Evolutionary conservation across 352 stramenopile genomes (phyloP).

Genomic region (Globisporangium echinulatum): DNA sequence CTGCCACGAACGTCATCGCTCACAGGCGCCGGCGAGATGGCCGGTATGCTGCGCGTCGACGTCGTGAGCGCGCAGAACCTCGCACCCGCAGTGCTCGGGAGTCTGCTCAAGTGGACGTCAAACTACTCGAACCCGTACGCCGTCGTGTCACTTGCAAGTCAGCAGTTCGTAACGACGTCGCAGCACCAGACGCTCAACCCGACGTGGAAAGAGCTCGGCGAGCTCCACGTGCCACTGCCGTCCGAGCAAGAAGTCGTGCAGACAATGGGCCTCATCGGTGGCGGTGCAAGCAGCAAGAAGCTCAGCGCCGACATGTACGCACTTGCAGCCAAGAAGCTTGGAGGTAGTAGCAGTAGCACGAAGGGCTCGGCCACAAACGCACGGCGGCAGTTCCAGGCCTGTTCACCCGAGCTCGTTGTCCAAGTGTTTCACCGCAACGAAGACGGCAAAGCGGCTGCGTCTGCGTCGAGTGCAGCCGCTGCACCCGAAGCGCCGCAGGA

Average conservation of each 20-base stretch:
- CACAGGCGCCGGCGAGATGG: slow-evolving; percentile 9
- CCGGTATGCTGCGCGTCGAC: slow-evolving; percentile 51
- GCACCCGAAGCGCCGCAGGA: slow-evolving; percentile 18
- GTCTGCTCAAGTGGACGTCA: slow-evolving; percentile 59
- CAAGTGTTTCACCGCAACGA: slow-evolving; percentile 54
- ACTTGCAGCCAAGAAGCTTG: slow-evolving; percentile 15
- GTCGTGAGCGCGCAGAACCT: slow-evolving; percentile 52
- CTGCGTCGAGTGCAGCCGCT: slow-evolving; percentile 4
- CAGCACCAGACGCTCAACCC: slow-evolving; percentile 50
- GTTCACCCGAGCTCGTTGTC: slow-evolving; percentile 47
- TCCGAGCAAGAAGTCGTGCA: slow-evolving; percentile 52
- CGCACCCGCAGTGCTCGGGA: slow-evolving; percentile 49
- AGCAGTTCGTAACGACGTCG: slow-evolving; percentile 46
- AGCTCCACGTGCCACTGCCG: slow-evolving; percentile 44
- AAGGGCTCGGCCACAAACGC: slow-evolving; percentile 17
- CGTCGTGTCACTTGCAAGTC: slow-evolving; percentile 42
- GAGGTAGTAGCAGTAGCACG: not conserved
- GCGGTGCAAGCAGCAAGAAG: slow-evolving; percentile 8
- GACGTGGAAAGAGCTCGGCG: slow-evolving; percentile 56
- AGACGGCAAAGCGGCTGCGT: slow-evolving; percentile 12
- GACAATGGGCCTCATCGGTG: slow-evolving; percentile 24
- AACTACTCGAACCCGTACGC: slow-evolving; percentile 67
- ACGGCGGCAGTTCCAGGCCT: slow-evolving; percentile 37
- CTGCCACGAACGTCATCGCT: slow-evolving; percentile 8
- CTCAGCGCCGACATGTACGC: slow-evolving; percentile 7